Base-by-base conservation (phyloP, 805 yeast genomes). In the Clavispora fructus region DNA sequence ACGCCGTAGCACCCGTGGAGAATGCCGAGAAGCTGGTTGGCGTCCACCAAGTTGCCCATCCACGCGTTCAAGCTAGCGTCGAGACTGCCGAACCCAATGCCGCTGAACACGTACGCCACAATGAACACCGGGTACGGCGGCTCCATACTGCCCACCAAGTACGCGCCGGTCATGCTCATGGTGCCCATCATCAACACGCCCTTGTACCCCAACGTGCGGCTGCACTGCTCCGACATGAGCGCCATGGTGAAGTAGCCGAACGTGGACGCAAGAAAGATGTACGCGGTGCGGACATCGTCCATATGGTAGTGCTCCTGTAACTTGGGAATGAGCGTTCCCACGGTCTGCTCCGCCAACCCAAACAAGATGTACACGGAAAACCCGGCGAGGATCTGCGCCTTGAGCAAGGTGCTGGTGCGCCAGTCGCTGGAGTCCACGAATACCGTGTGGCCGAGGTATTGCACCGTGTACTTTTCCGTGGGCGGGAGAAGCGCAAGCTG, bases 301-400 rank as follows among this genome's bases (percentile, higher is more conserved):
- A 81, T 68, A 1, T 63, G 28, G 57, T 80, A 83, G 41, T 76
- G 62, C 5, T 56, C 59, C 44, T 79, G 74, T 13, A 82, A 51
- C 33, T 72, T 64, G 1, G 85, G 84, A 49, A 83, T 66, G 35
- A 82, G 57, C 0, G 86, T 73, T 0, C 88, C 88, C 14, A 80
- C 60, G 0, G 84, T 69, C 57, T 82, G 85, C 53, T 83, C 88
- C 6, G 74, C 69, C 27, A 82, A 56, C 0, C 89, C 89, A 48
- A 78, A 61, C 1, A 79, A 55, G 1, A 71, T 57, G 53, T 80
- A 75, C 1, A 69, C 57, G 23, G 63, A 35, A 48, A 66, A 75
- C 1, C 71, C 59, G 0, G 73, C 58, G 0, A 64, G 1, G 23
- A 80, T 63, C 58, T 81, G 85, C 5, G 57, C n/a, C 45, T 68